A percentile compares a stretch with the other conserved stretches of the same genome.
Conservation (phyloP, 208 protist species). For the Jaenimonas drosophilae region DNA sequence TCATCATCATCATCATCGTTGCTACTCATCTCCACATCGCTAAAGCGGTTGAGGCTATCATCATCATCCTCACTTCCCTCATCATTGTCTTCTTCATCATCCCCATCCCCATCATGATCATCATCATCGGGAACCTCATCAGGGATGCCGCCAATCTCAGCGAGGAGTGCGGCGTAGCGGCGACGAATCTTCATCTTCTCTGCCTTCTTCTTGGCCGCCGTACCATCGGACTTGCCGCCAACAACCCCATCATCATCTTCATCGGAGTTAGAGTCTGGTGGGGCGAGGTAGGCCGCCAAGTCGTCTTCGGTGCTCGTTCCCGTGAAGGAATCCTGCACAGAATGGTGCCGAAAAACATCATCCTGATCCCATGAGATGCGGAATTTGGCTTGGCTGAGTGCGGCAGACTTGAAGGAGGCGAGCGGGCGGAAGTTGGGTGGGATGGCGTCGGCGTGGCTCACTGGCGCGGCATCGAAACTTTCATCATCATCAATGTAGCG, state of each 20-base stretch:
- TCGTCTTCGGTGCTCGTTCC: conserved; percentile 84
- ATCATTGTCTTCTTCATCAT: conserved; percentile 12
- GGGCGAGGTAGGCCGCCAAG: conserved; percentile 81
- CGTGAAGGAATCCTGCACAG: conserved; percentile 78
- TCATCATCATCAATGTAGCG: conserved; percentile 95
- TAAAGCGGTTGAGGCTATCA: conserved; percentile 72
- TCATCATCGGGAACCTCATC: conserved; percentile 17
- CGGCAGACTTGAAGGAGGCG: conserved; percentile 67
- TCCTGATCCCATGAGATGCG: conserved; percentile 91
- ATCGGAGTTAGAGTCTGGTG: conserved; percentile 64
- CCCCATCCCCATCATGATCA: conserved; percentile 6
- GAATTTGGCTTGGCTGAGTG: conserved; percentile 82
- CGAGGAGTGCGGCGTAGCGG: conserved; percentile 76
- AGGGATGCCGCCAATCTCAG: conserved; percentile 65
- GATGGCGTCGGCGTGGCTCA: conserved; percentile 49
- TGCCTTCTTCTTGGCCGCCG: conserved; percentile 6
- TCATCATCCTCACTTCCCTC: conserved; percentile 30
- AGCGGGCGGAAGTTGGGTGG: conserved; percentile 77
- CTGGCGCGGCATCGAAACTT: conserved; percentile 48
- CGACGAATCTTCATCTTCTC: conserved; percentile 56
- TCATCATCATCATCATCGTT: conserved; percentile 16
- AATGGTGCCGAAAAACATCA: conserved; percentile 73
- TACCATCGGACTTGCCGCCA: background rate
- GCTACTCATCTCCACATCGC: conserved; percentile 44
- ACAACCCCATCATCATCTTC: conserved; percentile 27